A percentile compares a stretch with the other conserved stretches of the same genome.
phyloP scores from a whole-genome alignment of 768 basidiomycete genomes.

The Auriscalpium orientale region DNA sequence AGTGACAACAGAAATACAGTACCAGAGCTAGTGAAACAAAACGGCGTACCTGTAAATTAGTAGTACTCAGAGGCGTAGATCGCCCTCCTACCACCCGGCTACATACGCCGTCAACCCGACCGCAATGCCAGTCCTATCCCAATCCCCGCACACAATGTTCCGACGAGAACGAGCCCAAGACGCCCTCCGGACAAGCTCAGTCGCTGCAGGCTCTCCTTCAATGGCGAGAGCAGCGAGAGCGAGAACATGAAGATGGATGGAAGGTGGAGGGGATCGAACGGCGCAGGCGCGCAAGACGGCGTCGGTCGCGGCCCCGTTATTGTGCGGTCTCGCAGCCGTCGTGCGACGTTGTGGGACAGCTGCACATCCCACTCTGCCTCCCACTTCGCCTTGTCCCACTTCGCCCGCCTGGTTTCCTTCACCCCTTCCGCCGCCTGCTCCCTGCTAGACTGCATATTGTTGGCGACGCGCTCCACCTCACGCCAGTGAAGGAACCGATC shows the following conservation, averaged over 20 bases:
- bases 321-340: slow-evolving; percentile 35
- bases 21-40: too few relatives aligned
- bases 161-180: slow-evolving; percentile 27
- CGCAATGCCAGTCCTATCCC: slow-evolving; percentile 33
- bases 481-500: slow-evolving; percentile 69
- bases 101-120: neutral
- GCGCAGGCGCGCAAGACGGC: slow-evolving; percentile 19
- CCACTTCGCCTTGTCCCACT: slow-evolving; percentile 60
- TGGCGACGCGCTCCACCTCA: slow-evolving; percentile 54
- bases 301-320: slow-evolving; percentile 5
- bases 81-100: too few relatives aligned
- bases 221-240: slow-evolving; percentile 49
- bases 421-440: slow-evolving; percentile 6
- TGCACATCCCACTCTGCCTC: slow-evolving; percentile 56
- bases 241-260: slow-evolving; percentile 57
- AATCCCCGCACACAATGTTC: slow-evolving; percentile 39
- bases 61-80: too few relatives aligned
- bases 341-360: slow-evolving; percentile 57
- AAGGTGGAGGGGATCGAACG: slow-evolving; percentile 59
- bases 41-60: too few relatives aligned
- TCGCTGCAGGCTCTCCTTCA: slow-evolving; percentile 23
- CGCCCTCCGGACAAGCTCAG: slow-evolving; percentile 17
- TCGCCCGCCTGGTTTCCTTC: slow-evolving; percentile 5
- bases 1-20: too few relatives aligned
- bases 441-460: slow-evolving; percentile 28